Percentiles rank a stretch among this genome's conserved stretches.
These are phyloP conservation scores for Botryococcus braunii DNA, from an alignment of 163 green algal species.

Conservation along the genomic window DNA sequence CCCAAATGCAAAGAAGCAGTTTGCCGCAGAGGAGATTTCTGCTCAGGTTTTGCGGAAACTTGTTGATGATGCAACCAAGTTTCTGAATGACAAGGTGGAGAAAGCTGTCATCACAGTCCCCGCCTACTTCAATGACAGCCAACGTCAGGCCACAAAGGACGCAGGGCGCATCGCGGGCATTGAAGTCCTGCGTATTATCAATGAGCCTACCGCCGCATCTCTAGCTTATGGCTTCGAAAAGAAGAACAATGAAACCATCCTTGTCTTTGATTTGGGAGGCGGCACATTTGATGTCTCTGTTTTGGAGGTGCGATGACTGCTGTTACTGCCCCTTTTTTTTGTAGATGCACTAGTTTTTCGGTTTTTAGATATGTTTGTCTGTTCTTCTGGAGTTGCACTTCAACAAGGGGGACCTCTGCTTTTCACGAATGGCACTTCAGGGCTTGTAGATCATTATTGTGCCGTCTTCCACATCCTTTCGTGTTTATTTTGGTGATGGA, in stretches of 20 bases:
- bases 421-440: no score
- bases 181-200: conserved; percentile 98
- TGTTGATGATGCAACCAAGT: conserved; percentile 86
- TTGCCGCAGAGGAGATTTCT: conserved; percentile 96
- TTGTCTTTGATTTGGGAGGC: conserved; percentile 95
- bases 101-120: conserved; percentile 98
- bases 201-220: conserved; percentile 94
- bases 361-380: no score
- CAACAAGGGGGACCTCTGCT: no score
- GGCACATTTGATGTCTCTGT: conserved; percentile 96
- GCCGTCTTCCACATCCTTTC: no score
- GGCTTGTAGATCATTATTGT: no score
- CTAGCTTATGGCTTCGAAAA: conserved; percentile 94
- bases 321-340: no score
- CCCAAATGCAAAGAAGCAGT: conserved; percentile 85
- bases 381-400: no score
- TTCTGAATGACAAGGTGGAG: conserved; percentile 85
- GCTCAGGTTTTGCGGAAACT: conserved; percentile 88
- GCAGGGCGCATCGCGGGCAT: conserved; percentile 97
- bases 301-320: conserved; percentile 80
- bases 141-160: conserved; percentile 92
- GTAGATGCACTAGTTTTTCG: no score
- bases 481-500: no score
- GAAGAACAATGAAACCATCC: conserved; percentile 96
- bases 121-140: conserved; percentile 99